These are phyloP conservation scores for Tausonia pullulans DNA, from an alignment of 1,284 basidiomycete genomes.

Conservation along the genomic window DNA sequence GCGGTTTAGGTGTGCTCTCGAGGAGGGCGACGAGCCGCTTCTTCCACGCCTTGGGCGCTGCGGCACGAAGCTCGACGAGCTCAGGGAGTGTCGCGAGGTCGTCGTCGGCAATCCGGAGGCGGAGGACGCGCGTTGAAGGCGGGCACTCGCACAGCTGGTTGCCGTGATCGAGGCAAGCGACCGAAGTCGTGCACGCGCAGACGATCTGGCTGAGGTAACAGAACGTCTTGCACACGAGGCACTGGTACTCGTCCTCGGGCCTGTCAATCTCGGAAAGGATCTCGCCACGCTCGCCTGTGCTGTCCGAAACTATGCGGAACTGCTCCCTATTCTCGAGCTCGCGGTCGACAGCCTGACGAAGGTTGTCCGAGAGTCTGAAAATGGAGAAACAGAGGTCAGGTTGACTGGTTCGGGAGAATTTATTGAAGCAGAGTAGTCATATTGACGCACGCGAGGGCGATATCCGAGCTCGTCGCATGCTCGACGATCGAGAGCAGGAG, in stretches of 20 bases:
- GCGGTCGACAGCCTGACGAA: constrained; percentile 78
- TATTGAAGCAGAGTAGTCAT: constrained; percentile 9
- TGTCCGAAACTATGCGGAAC: constrained; percentile 31
- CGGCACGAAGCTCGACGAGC: not conserved
- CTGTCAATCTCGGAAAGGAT: constrained; percentile 65
- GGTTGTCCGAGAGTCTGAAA: constrained; percentile 63
- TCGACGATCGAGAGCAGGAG: constrained; percentile 88
- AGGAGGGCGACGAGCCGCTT: constrained; percentile 62
- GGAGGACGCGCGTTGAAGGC: constrained; percentile 47
- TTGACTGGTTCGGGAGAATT: constrained; percentile 16
- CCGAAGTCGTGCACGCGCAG: constrained; percentile 59
- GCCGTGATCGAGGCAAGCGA: constrained; percentile 79
- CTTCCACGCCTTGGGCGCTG: constrained; percentile 23
- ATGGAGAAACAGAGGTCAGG: not conserved
- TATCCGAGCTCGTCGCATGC: constrained; percentile 84
- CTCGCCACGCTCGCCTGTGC: constrained; percentile 47
- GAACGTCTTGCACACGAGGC: constrained; percentile 83
- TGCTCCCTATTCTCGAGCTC: constrained; percentile 59
- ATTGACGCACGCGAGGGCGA: constrained; percentile 68
- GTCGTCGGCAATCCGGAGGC: constrained; percentile 70
- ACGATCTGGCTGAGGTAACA: constrained; percentile 90
- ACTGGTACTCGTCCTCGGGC: constrained; percentile 85
- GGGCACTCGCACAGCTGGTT: constrained; percentile 63
- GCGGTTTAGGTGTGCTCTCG: constrained; percentile 61
- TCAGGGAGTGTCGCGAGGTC: constrained; percentile 43